Evolutionary conservation across 2,329 filamentous ascomycete species (phyloP).

Genomic region (Furcasterigmium furcatum): DNA sequence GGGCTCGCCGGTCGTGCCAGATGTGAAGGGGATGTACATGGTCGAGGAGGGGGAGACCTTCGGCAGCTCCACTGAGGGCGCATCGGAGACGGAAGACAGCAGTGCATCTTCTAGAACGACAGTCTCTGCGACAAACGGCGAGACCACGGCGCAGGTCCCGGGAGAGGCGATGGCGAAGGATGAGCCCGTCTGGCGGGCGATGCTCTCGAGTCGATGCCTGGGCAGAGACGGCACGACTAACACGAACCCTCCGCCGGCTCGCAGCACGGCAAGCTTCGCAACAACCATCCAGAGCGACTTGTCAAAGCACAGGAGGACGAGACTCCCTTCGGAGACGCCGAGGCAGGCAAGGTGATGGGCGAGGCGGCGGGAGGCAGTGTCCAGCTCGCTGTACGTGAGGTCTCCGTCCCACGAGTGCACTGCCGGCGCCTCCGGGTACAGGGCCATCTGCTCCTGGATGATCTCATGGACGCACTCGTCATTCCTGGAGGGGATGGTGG

Average conservation of each 20-base stretch:
- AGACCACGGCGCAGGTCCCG: background rate
- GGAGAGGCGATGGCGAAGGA: background rate
- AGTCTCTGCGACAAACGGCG: background rate
- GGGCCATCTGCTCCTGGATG: background rate
- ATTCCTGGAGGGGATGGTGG: background rate
- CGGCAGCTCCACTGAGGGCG: too few species aligned
- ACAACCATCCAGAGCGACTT: slow-evolving; percentile 15
- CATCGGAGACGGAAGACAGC: background rate
- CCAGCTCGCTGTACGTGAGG: slow-evolving; percentile 21
- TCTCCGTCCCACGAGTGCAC: slow-evolving; percentile 26
- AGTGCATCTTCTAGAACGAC: background rate
- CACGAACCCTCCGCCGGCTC: slow-evolving; percentile 14
- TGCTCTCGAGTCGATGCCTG: background rate
- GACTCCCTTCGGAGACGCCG: background rate
- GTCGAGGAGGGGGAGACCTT: too few species aligned
- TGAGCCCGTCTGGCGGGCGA: background rate
- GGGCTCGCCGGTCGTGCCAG: slow-evolving; percentile 83
- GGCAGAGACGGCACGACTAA: slow-evolving; percentile 9
- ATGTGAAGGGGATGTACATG: slow-evolving; percentile 27
- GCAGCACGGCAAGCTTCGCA: slow-evolving; percentile 13
- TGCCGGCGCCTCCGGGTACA: background rate
- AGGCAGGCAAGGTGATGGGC: slow-evolving; percentile 5
- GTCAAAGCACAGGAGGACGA: background rate
- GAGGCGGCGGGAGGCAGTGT: slow-evolving; percentile 7
- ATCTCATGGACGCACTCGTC: slow-evolving; percentile 3